Base-by-base conservation (phyloP, 208 protist species). In the Crithidia thermophila region DNA sequence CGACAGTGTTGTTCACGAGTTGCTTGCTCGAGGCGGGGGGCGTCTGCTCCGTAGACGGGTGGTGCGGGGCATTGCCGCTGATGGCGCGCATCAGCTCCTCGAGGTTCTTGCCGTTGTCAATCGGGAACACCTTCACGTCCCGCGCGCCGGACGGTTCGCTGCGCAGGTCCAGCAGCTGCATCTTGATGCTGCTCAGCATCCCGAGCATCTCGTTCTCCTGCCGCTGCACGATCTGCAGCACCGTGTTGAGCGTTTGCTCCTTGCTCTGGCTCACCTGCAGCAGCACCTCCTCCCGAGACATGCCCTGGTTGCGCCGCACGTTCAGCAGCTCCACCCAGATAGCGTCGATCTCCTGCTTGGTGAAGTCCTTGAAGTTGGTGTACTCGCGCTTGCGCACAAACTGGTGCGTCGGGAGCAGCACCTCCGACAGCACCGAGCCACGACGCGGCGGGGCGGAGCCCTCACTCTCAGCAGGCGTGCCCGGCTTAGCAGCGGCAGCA, bases 241-340 rank as follows among this genome's bases (percentile, higher is more conserved):
- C 46, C 18, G 60, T 52, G 47, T 34, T 43, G 46, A 81, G 40
- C 9, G 79, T 34, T 33, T 80, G 62, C 64, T 75, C 55, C 70
- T 80, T 86, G 39, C 34, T 78, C 49, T 81, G 70, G 18, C 72
- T 45, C 16, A 83, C 25, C 5, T 75, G 34, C 30, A 80, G 50
- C 40, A 83, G 47, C 34, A 93, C 70, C 63, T 90, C 87, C 51
- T 93, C 87, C 49, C 71, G 51, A 21, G 80, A 68, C 51, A 88
- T 56, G 2, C 84, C 76, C 9, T 72, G 27, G 4, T 36, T 66
- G 53, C 79, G 72, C 18, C 81, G 82, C 56, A 81, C 0, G 40
- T 70, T 74, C 39, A 86, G 68, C 67, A 93, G 63, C 55, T 90
- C 87, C 47, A 69, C 72, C 87, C 87, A 93, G 1, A 93, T 18